Percentiles rank a stretch among this genome's conserved stretches.
These are phyloP conservation scores for Dalbergia cultrata DNA, from an alignment of 306 rosid species.

Conservation along the genomic window DNA sequence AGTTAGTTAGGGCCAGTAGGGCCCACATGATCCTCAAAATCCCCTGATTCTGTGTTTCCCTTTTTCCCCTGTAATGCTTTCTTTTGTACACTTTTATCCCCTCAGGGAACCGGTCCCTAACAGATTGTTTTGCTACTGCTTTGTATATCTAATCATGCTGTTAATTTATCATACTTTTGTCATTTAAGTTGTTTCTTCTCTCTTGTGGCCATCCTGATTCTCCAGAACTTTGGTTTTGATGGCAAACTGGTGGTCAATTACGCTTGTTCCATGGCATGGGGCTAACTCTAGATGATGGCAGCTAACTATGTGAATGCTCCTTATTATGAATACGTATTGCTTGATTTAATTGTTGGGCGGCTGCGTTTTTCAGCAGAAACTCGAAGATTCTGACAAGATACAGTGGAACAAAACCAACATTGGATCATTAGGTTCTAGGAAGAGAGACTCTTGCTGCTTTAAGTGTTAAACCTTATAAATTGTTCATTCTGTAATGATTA, in stretches of 20 bases:
- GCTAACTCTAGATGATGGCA: slow-evolving; percentile 55
- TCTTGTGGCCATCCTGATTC: slow-evolving; percentile 26
- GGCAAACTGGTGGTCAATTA: slow-evolving; percentile 91
- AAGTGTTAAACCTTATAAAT: too few relatives aligned
- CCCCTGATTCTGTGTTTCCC: too few relatives aligned
- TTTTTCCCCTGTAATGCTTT: too few relatives aligned
- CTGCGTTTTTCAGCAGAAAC: slow-evolving; percentile 21
- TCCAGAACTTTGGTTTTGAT: slow-evolving; percentile 94
- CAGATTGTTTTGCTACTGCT: neutral
- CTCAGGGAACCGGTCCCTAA: too few relatives aligned
- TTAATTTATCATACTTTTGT: slow-evolving; percentile 16
- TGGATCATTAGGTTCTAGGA: too few relatives aligned
- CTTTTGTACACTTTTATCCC: too few relatives aligned
- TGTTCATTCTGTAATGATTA: too few relatives aligned
- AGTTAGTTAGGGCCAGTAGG: too few relatives aligned
- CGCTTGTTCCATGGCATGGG: slow-evolving; percentile 98
- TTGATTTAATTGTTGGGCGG: slow-evolving; percentile 25
- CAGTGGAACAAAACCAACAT: slow-evolving; percentile 2
- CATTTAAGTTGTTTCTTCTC: slow-evolving; percentile 12
- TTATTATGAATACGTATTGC: slow-evolving; percentile 39
- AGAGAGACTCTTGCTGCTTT: too few relatives aligned
- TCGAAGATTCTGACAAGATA: slow-evolving; percentile 34
- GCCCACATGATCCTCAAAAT: too few relatives aligned
- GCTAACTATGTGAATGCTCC: slow-evolving; percentile 36
- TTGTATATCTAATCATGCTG: slow-evolving; percentile 10